Evolutionary conservation across 225 moss, liverwort and hornwort species (phyloP).

Genomic region (Antitrichia curtipendula): DNA sequence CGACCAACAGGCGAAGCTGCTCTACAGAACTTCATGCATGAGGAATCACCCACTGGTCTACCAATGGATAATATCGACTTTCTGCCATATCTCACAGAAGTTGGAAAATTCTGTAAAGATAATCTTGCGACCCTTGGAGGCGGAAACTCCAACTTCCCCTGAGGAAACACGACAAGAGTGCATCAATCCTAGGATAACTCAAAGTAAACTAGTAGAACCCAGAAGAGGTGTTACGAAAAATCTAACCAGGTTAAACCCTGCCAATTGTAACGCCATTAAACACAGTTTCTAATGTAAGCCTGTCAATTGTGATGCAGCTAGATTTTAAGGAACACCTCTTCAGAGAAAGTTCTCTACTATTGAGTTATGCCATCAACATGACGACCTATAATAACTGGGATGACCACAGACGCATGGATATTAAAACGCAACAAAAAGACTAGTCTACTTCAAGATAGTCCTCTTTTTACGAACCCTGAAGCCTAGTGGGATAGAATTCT

Average conservation of each 20-base stretch:
- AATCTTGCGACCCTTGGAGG: slow-evolving; percentile 7
- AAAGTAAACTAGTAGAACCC: neutral
- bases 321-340: neutral
- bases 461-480: slow-evolving; percentile 60
- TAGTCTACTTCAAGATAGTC: slow-evolving; percentile 18
- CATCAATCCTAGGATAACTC: slow-evolving; percentile 13
- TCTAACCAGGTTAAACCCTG: neutral
- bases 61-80: neutral
- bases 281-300: neutral
- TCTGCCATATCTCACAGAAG: neutral
- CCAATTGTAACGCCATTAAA: neutral
- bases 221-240: neutral
- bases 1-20: neutral
- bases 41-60: neutral
- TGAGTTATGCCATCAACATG: neutral
- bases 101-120: slow-evolving; percentile 2
- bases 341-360: neutral
- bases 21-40: neutral
- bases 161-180: slow-evolving; percentile 29
- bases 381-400: neutral
- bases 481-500: neutral
- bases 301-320: neutral
- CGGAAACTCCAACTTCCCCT: slow-evolving; percentile 32
- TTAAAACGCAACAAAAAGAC: neutral
- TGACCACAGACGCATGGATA: neutral